Conservation (phyloP, 768 basidiomycete species). For the Filobasidium floriforme region DNA sequence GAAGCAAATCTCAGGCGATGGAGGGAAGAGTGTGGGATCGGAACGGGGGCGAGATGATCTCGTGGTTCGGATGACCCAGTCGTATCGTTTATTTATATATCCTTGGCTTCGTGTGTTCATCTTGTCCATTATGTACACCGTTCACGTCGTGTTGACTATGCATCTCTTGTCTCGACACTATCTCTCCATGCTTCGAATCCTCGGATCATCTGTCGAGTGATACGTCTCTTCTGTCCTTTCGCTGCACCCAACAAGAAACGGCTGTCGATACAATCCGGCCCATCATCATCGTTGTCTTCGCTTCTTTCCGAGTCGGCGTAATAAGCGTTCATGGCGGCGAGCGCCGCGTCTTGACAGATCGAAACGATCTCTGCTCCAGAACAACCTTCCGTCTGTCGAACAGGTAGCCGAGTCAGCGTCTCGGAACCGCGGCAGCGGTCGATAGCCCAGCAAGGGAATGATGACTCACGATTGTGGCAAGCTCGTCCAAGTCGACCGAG, state of each 20-base stretch:
- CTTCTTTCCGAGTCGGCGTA: slow-evolving; percentile 50
- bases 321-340: slow-evolving; percentile 81
- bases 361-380: slow-evolving; percentile 90
- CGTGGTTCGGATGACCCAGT: too few relatives aligned
- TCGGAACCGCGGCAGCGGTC: neutral
- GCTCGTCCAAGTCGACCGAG: slow-evolving; percentile 57
- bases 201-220: slow-evolving; percentile 68
- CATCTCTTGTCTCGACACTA: too few relatives aligned
- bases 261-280: slow-evolving; percentile 58
- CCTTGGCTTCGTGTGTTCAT: too few relatives aligned
- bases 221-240: slow-evolving; percentile 63
- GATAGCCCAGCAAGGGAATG: too few relatives aligned
- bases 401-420: neutral
- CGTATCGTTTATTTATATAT: too few relatives aligned
- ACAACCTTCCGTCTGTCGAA: slow-evolving; percentile 74
- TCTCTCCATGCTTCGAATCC: slow-evolving; percentile 68
- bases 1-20: too few relatives aligned
- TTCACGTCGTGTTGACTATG: too few relatives aligned
- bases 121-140: too few relatives aligned
- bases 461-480: slow-evolving; percentile 65
- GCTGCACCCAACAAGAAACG: slow-evolving; percentile 69
- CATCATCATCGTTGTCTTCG: neutral
- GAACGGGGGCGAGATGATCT: too few relatives aligned
- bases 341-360: slow-evolving; percentile 91
- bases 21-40: too few relatives aligned